phyloP scores from a whole-genome alignment of 106 monocot species.

The Ottelia alismoides region DNA sequence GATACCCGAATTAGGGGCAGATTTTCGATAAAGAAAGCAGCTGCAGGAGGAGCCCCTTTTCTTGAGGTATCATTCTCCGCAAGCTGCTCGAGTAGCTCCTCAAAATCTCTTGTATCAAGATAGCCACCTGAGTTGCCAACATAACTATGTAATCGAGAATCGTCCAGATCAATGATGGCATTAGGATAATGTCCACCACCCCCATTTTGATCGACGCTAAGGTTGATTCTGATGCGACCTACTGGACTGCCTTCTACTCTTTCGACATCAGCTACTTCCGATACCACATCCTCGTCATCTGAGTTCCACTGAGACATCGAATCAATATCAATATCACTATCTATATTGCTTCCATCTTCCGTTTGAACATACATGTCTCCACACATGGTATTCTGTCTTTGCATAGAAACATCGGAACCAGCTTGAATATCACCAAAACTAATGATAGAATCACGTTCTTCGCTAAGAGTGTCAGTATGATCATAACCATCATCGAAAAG shows the following conservation, averaged over 20 bases:
- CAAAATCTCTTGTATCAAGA: constrained; percentile 49
- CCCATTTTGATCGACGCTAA: constrained; percentile 11
- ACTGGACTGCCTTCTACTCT: too few relatives aligned
- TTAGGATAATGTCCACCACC: too few relatives aligned
- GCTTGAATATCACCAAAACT: constrained; percentile 52
- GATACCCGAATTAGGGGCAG: constrained; percentile 54
- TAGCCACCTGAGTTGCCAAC: constrained; percentile 31
- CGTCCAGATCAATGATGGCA: constrained; percentile 33
- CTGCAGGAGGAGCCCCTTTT: constrained; percentile 65
- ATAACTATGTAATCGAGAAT: constrained; percentile 17
- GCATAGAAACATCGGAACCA: constrained; percentile 64
- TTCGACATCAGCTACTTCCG: constrained; percentile 10
- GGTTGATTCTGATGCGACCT: constrained; percentile 10
- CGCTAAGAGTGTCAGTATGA: constrained; percentile 43
- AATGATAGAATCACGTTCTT: constrained; percentile 50
- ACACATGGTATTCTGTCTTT: constrained; percentile 22
- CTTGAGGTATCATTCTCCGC: constrained; percentile 46
- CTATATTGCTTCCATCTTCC: constrained; percentile 27
- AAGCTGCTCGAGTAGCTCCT: constrained; percentile 66
- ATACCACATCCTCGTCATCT: constrained; percentile 39
- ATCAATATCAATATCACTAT: constrained; percentile 56
- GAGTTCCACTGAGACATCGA: constrained; percentile 79
- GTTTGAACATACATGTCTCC: constrained; percentile 27
- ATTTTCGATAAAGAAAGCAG: constrained; percentile 24
- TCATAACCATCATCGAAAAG: constrained; percentile 55